Percentiles rank a stretch among this genome's conserved stretches.
phyloP scores from a whole-genome alignment of 345 rosid species.

The Excoecaria agallocha region DNA sequence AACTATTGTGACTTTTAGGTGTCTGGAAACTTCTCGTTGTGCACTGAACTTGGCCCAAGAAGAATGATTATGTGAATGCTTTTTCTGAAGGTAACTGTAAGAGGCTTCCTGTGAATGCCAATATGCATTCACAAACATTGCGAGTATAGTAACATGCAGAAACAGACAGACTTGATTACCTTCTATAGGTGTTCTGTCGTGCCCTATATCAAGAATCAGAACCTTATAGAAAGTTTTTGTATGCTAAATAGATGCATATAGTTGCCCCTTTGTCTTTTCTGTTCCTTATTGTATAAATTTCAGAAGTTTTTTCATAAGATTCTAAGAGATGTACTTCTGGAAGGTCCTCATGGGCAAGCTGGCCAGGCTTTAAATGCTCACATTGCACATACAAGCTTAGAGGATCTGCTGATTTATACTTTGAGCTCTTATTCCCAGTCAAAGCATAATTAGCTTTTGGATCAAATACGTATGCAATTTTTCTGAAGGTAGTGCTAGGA shows the following conservation, averaged over 20 bases:
- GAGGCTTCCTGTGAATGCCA: slow-evolving; percentile 21
- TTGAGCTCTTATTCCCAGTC: neutral
- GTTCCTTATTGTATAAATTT: neutral
- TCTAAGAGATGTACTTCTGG: neutral
- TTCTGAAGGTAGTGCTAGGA: slow-evolving; percentile 8
- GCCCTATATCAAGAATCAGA: neutral
- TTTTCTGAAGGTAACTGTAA: slow-evolving; percentile 9
- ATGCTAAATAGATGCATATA: neutral
- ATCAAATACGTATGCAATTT: neutral
- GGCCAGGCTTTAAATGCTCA: neutral
- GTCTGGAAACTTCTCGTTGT: slow-evolving; percentile 16
- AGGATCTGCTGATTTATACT: neutral
- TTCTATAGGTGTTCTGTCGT: neutral
- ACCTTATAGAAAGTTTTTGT: neutral
- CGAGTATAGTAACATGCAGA: neutral
- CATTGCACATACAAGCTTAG: neutral
- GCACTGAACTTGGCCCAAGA: neutral
- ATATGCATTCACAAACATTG: neutral
- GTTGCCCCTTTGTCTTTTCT: neutral
- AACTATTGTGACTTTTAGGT: neutral
- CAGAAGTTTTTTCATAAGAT: neutral
- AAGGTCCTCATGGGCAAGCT: neutral
- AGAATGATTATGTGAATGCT: neutral
- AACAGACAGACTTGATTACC: neutral
- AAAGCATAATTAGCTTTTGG: neutral